Evolutionary conservation across 2,329 filamentous ascomycete genomes (phyloP).

Genomic region (Fusarium hainanense): DNA sequence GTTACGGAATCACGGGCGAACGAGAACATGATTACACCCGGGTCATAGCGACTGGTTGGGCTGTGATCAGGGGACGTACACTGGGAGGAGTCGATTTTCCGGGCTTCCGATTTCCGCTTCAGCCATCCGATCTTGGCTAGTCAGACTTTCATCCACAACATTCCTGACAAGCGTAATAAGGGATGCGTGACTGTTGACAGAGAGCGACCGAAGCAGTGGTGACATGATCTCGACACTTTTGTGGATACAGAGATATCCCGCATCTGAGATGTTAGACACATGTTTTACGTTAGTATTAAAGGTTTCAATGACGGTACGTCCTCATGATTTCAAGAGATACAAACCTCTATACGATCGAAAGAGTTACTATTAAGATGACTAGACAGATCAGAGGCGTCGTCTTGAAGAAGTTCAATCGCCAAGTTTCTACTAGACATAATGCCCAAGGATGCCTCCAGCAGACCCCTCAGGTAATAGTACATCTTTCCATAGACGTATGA

Average conservation of each 20-base stretch:
- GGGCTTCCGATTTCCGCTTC: background rate
- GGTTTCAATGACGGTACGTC: no score
- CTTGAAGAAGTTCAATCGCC: background rate
- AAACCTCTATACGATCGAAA: slow-evolving; percentile 25
- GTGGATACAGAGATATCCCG: background rate
- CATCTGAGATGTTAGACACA: slow-evolving; percentile 17
- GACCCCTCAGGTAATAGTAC: background rate
- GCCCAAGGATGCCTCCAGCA: background rate
- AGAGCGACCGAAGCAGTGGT: background rate
- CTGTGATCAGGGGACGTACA: no score
- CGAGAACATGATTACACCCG: background rate
- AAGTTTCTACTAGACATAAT: background rate
- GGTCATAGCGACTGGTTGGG: background rate
- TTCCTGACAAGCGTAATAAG: background rate
- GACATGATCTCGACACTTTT: background rate
- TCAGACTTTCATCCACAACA: background rate
- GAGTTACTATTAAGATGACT: background rate
- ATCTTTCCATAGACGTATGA: slow-evolving; percentile 26
- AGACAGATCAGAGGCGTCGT: background rate
- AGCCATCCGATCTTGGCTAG: background rate
- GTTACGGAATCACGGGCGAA: background rate
- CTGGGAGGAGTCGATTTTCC: no score
- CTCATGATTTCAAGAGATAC: no score
- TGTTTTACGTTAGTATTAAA: background rate
- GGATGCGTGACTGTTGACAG: slow-evolving; percentile 5